Evolutionary conservation across 2,329 filamentous ascomycete genomes (phyloP).

Genomic region (Alternaria consortialis): DNA sequence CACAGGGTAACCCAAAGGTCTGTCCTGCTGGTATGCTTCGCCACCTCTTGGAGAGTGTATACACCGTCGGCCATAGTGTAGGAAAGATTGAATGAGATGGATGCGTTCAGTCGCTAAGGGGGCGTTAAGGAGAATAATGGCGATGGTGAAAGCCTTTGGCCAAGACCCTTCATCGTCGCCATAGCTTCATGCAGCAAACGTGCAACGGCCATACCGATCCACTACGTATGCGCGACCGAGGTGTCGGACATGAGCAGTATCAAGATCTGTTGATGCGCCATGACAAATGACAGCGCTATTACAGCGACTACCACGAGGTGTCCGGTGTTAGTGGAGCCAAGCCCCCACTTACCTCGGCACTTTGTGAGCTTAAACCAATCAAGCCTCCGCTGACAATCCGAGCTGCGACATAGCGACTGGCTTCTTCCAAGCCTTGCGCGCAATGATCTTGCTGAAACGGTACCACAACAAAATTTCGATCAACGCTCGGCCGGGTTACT

Average conservation of each 20-base stretch:
- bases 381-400: neutral
- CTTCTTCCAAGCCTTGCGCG: slow-evolving; percentile 1
- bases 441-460: neutral
- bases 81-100: neutral
- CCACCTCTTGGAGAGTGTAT: slow-evolving; percentile 48
- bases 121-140: neutral
- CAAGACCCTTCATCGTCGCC: neutral
- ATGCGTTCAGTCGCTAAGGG: neutral
- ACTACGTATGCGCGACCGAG: slow-evolving; percentile 6
- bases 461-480: slow-evolving; percentile 1
- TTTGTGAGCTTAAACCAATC: slow-evolving; percentile 4
- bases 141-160: slow-evolving; percentile 4
- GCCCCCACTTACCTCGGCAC: slow-evolving; percentile 19
- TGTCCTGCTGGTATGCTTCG: slow-evolving; percentile 58
- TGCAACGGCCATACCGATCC: slow-evolving; percentile 10
- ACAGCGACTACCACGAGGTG: neutral
- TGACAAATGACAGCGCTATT: slow-evolving; percentile 14
- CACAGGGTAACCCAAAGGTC: slow-evolving; percentile 63
- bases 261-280: slow-evolving; percentile 3
- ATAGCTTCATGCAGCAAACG: neutral
- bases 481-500: slow-evolving; percentile 14
- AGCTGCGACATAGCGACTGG: neutral
- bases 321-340: slow-evolving; percentile 2
- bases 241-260: slow-evolving; percentile 5
- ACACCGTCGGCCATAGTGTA: slow-evolving; percentile 20